Conservation (phyloP, 2,329 filamentous ascomycete genomes). For the Cadophora sp. region DNA sequence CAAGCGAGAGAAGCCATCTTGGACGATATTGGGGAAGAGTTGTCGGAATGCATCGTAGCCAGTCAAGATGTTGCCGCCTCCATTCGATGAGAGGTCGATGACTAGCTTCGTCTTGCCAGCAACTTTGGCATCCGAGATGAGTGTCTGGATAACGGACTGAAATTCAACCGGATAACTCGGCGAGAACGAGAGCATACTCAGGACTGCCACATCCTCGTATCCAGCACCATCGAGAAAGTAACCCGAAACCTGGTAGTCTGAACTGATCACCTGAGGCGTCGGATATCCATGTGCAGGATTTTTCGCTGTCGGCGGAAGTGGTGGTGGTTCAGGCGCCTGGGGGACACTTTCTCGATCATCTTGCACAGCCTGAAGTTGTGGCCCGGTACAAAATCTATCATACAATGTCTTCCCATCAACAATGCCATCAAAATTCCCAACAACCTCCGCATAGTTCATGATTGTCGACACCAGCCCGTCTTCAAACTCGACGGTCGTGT, state of each 20-base stretch:
- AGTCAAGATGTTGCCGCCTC: constrained; percentile 58
- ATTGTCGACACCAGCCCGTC: constrained; percentile 46
- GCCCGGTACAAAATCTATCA: constrained; percentile 37
- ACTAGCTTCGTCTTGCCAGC: constrained; percentile 63
- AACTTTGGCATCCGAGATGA: constrained; percentile 54
- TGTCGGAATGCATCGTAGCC: constrained; percentile 57
- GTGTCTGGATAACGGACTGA: constrained; percentile 38
- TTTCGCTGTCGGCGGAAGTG: constrained; percentile 13
- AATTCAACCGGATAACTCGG: constrained; percentile 34
- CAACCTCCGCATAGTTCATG: constrained; percentile 46
- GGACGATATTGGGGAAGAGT: constrained; percentile 42
- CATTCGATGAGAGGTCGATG: constrained; percentile 66
- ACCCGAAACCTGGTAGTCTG: constrained; percentile 36
- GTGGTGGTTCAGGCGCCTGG: constrained; percentile 26
- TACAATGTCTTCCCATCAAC: constrained; percentile 37
- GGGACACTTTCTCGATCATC: neutral
- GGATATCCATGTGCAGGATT: constrained; percentile 36
- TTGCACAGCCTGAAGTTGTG: constrained; percentile 25
- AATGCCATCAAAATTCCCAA: constrained; percentile 35
- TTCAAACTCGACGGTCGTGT: constrained; percentile 47
- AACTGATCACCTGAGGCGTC: constrained; percentile 33
- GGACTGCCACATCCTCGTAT: constrained; percentile 38
- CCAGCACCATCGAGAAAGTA: constrained; percentile 37
- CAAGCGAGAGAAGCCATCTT: constrained; percentile 35
- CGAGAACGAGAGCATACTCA: constrained; percentile 37